Percentiles rank a stretch among this genome's conserved stretches.
Conservation (phyloP, 176 grass and related monocot species). For the Oryza nivara region DNA sequence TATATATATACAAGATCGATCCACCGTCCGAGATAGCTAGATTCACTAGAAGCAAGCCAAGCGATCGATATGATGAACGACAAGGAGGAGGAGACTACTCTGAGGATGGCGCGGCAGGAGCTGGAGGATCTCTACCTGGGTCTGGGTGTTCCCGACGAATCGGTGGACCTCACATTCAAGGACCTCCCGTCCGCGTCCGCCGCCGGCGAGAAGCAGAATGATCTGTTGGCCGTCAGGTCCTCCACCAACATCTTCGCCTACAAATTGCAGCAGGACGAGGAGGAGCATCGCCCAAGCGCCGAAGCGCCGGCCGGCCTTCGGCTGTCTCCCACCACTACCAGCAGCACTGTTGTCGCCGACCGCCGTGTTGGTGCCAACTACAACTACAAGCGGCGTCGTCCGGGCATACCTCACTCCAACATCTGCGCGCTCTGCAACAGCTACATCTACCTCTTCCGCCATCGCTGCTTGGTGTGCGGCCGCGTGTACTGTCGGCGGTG, state of each 20-base stretch:
- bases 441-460: conserved; percentile 58
- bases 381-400: not conserved
- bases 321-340: not conserved
- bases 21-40: too few species aligned
- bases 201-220: not conserved
- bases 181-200: conserved; percentile 59
- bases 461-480: conserved; percentile 71
- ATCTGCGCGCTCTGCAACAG: conserved; percentile 55
- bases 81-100: conserved; percentile 18
- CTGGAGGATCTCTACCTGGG: conserved; percentile 63
- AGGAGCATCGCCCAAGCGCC: not conserved
- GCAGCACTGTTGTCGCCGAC: not conserved
- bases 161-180: conserved; percentile 50
- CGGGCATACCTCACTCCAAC: conserved; percentile 70
- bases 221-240: conserved; percentile 16
- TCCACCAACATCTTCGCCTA: conserved; percentile 66
- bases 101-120: conserved; percentile 57
- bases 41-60: too few species aligned
- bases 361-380: not conserved
- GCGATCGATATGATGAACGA: conserved; percentile 30
- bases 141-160: conserved; percentile 58
- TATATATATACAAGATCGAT: too few species aligned
- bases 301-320: not conserved
- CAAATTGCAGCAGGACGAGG: conserved; percentile 16
- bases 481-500: conserved; percentile 67